Evolutionary conservation across 2,329 filamentous ascomycete species (phyloP), one percentile per base, ranked within the genome.

Genomic region (Ophiostoma angusticollis): DNA sequence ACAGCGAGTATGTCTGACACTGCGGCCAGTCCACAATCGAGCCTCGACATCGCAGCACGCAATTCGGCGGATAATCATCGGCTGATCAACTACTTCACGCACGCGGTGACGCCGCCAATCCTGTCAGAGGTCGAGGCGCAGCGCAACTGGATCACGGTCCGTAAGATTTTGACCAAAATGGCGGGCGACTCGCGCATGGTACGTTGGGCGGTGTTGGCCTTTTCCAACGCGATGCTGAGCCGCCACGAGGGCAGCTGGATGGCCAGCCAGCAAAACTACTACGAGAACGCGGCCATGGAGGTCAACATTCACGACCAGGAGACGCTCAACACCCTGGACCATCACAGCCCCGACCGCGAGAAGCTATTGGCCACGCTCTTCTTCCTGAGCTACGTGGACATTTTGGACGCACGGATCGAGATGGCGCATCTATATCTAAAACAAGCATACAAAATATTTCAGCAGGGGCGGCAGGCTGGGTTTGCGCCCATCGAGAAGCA

Each of bases 311-410:
- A 22, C 18, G 11, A 24, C 22, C 9, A 30, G 13, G 38, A 25
- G 0, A 13, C 14, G 32, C 7, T 17, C 7, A 22, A 21, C 25
- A 7, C 11, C 11, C 25, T 9, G 25, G 25, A 8, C 13, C 6
- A 19, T 6, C 28, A 23, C 19, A 58, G 50, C n/a, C 36, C 44
- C 5, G 44, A 50, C 6, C 46, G 62, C 4, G 61, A 67, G 43
- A 54, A 66, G 28, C 53, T 70, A 4, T 57, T 74, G 6, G 67
- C 66, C 2, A 59, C 67, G 0, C 49, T 71, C 8, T 73, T 73
- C 52, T 64, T 73, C 41, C 57, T 73, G 3, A 68, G 65, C 34
- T 73, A 72, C 43, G 65, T 68, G 17, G 67, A 72, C 44, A 61
- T 68, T 9, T 50, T 68, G 5, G 59, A 64, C 40, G 58, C 54